Percentiles rank a stretch among this genome's conserved stretches.
phyloP scores from a whole-genome alignment of 2,329 filamentous ascomycete genomes.

The Ploettnerulaceae sp. region DNA sequence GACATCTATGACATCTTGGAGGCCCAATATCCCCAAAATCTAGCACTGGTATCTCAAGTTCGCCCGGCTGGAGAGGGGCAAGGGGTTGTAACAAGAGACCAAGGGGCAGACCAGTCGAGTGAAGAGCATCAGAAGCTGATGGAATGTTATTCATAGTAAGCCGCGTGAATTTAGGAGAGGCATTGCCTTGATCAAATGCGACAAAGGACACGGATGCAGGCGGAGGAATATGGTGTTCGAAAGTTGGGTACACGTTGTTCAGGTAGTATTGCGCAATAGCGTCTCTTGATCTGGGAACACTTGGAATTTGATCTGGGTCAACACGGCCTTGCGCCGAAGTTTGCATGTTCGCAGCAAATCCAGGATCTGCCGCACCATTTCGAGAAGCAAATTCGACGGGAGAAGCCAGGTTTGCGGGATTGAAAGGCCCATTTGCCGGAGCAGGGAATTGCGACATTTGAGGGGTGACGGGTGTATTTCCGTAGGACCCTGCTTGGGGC shows the following conservation, averaged over 20 bases:
- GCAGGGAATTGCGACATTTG: conserved; percentile 57
- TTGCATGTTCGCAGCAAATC: conserved; percentile 43
- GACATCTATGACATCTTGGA: conserved; percentile 85
- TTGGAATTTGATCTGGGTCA: conserved; percentile 88
- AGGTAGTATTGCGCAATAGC: conserved; percentile 77
- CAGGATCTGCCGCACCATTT: conserved; percentile 34
- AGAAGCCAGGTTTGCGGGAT: conserved; percentile 38
- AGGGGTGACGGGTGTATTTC: conserved; percentile 42
- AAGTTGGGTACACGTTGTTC: conserved; percentile 85
- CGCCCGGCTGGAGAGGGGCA: conserved; percentile 75
- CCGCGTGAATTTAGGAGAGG: conserved; percentile 88
- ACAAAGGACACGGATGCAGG: conserved; percentile 85
- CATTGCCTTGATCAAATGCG: conserved; percentile 93
- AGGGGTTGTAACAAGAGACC: conserved; percentile 87
- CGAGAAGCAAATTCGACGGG: conserved; percentile 45
- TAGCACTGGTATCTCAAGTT: conserved; percentile 81
- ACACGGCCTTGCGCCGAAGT: conserved; percentile 69
- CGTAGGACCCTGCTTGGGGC: conserved; percentile 41
- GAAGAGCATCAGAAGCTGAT: conserved; percentile 70
- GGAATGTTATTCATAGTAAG: conserved; percentile 94
- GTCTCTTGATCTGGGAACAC: conserved; percentile 82
- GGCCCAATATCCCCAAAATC: conserved; percentile 92
- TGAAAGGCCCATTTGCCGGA: conserved; percentile 49
- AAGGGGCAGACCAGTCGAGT: conserved; percentile 76
- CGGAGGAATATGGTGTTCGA: conserved; percentile 88